phyloP scores from a whole-genome alignment of 257 asterid species.

The Schizonepeta tenuifolia region DNA sequence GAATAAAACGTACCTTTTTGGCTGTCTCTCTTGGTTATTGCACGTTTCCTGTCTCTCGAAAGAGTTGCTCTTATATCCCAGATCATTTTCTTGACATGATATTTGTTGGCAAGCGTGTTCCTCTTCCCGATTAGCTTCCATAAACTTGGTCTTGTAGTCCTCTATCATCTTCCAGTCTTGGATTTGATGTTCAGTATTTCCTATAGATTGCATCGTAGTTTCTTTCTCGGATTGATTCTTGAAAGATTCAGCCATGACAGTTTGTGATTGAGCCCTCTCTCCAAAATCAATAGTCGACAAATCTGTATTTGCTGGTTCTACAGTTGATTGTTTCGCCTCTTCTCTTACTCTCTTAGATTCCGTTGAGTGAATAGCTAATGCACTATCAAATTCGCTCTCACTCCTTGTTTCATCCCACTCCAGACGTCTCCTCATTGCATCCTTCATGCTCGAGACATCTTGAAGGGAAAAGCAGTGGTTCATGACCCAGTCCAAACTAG shows the following conservation, averaged over 20 bases:
- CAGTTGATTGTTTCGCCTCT: constrained; percentile 34
- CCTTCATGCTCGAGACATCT: constrained; percentile 82
- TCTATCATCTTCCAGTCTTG: constrained; percentile 44
- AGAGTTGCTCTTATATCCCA: constrained; percentile 37
- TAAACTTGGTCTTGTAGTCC: constrained; percentile 45
- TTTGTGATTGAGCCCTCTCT: constrained; percentile 32
- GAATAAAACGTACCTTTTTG: constrained; percentile 50
- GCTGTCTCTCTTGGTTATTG: constrained; percentile 46
- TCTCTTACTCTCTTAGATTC: constrained; percentile 35
- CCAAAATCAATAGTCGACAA: constrained; percentile 40
- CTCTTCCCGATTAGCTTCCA: constrained; percentile 46
- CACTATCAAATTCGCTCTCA: constrained; percentile 61
- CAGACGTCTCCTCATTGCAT: constrained; percentile 54
- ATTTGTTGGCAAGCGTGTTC: constrained; percentile 41
- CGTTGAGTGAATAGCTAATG: constrained; percentile 42
- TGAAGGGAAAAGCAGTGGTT: constrained; percentile 84
- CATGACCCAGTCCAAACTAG: constrained; percentile 74
- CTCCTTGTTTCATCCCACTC: constrained; percentile 73
- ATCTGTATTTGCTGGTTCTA: constrained; percentile 40
- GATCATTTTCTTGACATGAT: constrained; percentile 42
- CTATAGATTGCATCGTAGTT: constrained; percentile 41
- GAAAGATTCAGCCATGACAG: constrained; percentile 38
- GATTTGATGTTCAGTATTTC: constrained; percentile 38
- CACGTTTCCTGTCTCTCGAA: constrained; percentile 34
- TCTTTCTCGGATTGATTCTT: constrained; percentile 46